Conservation (phyloP, 192 early-diverging fungal species). For the Podila verticillata region DNA sequence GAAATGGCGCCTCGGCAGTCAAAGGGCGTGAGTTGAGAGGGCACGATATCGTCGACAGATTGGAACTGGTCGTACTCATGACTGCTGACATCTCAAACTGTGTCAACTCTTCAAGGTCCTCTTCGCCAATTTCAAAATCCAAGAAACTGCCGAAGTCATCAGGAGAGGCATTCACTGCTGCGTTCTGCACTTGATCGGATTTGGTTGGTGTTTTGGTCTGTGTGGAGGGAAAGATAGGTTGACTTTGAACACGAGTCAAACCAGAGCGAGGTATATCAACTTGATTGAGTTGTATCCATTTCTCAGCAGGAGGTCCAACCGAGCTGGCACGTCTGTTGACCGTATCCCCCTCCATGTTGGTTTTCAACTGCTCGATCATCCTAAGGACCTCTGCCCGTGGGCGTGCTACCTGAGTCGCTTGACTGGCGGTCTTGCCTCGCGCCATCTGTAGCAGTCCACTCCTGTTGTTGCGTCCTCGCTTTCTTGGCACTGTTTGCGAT, state of each 20-base stretch:
- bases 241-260: too few relatives aligned
- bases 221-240: not conserved
- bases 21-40: not conserved
- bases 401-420: not conserved
- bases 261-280: not conserved
- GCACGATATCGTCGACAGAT: not conserved
- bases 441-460: not conserved
- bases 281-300: not conserved
- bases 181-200: not conserved
- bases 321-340: not conserved
- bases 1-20: not conserved
- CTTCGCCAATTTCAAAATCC: conserved; percentile 33
- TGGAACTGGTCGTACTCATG: not conserved
- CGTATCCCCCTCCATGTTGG: conserved; percentile 9
- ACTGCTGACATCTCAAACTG: conserved; percentile 16
- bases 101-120: conserved; percentile 35
- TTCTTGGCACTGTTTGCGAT: not conserved
- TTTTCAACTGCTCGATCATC: conserved; percentile 44
- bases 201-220: not conserved
- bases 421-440: not conserved
- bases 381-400: conserved; percentile 27
- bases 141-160: conserved; percentile 40
- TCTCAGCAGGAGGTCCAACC: not conserved
- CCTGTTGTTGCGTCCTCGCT: conserved; percentile 10
- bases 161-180: conserved; percentile 1